These are phyloP conservation scores for Arctostaphylos glauca DNA, from an alignment of 148 eudicot species.

Conservation along the genomic window DNA sequence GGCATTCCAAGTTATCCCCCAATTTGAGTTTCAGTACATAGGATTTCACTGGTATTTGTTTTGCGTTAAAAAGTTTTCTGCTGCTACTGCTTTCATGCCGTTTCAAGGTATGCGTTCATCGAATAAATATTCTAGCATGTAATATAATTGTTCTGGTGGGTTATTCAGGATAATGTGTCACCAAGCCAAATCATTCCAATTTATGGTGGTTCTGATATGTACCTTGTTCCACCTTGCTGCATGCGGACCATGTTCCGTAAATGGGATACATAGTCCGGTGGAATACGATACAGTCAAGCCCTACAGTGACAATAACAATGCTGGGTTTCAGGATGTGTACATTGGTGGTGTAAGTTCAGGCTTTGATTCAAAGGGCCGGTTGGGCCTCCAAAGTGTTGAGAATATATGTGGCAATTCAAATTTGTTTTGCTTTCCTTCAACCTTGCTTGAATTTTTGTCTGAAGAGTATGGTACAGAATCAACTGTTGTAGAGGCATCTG, in stretches of 20 bases:
- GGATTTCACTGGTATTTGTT: background rate
- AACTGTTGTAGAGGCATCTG: constrained; percentile 21
- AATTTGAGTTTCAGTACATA: no score
- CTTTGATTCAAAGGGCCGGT: constrained; percentile 9
- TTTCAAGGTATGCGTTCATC: constrained; percentile 4
- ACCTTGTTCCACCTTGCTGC: constrained; percentile 32
- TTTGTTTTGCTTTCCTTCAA: constrained; percentile 53
- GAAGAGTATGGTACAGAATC: constrained; percentile 31
- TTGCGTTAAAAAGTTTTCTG: background rate
- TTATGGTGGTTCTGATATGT: constrained; percentile 41
- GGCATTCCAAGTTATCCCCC: background rate
- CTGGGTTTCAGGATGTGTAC: constrained; percentile 31
- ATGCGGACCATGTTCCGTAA: constrained; percentile 38
- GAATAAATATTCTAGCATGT: constrained; percentile 7
- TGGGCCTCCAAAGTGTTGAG: constrained; percentile 28
- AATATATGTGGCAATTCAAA: constrained; percentile 41
- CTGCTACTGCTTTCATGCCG: background rate
- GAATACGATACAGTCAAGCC: constrained; percentile 42
- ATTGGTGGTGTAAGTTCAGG: constrained; percentile 26
- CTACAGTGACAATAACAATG: constrained; percentile 23
- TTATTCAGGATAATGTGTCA: constrained; percentile 43
- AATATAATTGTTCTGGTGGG: background rate
- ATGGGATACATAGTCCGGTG: constrained; percentile 24
- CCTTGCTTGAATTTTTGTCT: constrained; percentile 36
- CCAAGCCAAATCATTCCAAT: constrained; percentile 26